Evolutionary conservation across 257 asterid genomes (phyloP).

Genomic region (Solanum chilense): DNA sequence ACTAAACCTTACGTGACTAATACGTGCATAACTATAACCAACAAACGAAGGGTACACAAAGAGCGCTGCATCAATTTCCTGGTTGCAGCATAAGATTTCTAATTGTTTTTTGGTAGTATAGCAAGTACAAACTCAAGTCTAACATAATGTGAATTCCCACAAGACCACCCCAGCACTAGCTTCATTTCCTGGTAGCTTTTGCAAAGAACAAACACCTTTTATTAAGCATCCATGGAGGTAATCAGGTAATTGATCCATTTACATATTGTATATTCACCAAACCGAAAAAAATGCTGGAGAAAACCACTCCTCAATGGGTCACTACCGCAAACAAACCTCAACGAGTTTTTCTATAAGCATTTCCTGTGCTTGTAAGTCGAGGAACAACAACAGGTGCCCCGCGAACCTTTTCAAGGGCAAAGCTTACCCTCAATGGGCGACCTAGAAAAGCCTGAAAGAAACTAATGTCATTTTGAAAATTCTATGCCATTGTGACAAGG

Average conservation of each 20-base stretch:
- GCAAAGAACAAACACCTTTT: not conserved
- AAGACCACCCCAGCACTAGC: not conserved
- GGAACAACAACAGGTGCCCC: constrained; percentile 42
- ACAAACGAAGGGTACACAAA: not conserved
- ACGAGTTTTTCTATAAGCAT: not conserved
- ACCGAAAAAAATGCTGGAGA: not conserved
- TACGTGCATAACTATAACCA: not conserved
- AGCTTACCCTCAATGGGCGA: constrained; percentile 36
- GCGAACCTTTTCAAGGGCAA: constrained; percentile 34
- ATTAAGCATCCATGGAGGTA: not conserved
- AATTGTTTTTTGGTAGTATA: not conserved
- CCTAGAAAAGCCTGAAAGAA: constrained; percentile 32
- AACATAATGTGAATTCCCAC: not conserved
- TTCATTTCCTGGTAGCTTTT: not conserved
- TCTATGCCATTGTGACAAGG: not conserved
- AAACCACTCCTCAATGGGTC: not conserved
- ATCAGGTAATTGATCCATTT: not conserved
- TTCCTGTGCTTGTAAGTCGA: constrained; percentile 12
- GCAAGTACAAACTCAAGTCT: not conserved
- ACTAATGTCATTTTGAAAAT: not conserved
- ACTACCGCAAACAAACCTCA: not conserved
- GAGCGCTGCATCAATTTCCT: not conserved
- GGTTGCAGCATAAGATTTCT: not conserved
- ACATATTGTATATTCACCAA: not conserved
- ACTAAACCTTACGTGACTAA: not conserved